These are phyloP conservation scores for Garcia nutans DNA, from an alignment of 345 rosid genomes.

Conservation along the genomic window DNA sequence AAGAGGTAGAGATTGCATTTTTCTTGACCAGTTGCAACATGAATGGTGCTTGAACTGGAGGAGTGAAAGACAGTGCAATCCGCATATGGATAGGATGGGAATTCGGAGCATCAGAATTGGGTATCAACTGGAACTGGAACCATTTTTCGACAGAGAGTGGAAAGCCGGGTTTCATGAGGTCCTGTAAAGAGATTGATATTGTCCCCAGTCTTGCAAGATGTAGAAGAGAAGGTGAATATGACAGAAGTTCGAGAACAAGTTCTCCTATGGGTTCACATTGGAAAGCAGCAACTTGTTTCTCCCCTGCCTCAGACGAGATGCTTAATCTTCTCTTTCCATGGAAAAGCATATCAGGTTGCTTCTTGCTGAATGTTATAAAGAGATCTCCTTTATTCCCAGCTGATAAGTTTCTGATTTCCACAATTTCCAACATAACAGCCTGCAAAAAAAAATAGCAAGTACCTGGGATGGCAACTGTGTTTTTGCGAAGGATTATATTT, in stretches of 20 bases:
- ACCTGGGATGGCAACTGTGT: background rate
- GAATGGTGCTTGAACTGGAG: slow-evolving; percentile 28
- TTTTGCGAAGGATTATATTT: background rate
- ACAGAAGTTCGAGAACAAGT: slow-evolving; percentile 6
- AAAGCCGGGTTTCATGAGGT: slow-evolving; percentile 20
- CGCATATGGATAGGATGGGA: slow-evolving; percentile 21
- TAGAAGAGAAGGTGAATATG: background rate
- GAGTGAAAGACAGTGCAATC: slow-evolving; percentile 33
- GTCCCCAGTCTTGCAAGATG: slow-evolving; percentile 24
- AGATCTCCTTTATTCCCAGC: slow-evolving; percentile 2
- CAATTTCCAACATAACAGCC: slow-evolving; percentile 26
- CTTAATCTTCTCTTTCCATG: slow-evolving; percentile 20
- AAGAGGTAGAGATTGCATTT: no score
- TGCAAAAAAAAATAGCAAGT: background rate
- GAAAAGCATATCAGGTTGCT: slow-evolving; percentile 17
- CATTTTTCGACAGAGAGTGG: slow-evolving; percentile 31
- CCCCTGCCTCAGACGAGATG: slow-evolving; percentile 18
- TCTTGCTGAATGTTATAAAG: slow-evolving; percentile 18
- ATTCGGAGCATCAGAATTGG: slow-evolving; percentile 5
- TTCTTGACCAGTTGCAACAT: slow-evolving; percentile 16
- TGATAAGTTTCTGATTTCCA: slow-evolving; percentile 15
- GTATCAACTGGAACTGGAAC: slow-evolving; percentile 14
- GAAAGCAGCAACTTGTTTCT: slow-evolving; percentile 24
- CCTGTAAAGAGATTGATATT: slow-evolving; percentile 25
- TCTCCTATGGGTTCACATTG: slow-evolving; percentile 31